These are phyloP conservation scores for Acrocalymma vagum DNA, from an alignment of 2,329 filamentous ascomycete species.

Conservation along the genomic window DNA sequence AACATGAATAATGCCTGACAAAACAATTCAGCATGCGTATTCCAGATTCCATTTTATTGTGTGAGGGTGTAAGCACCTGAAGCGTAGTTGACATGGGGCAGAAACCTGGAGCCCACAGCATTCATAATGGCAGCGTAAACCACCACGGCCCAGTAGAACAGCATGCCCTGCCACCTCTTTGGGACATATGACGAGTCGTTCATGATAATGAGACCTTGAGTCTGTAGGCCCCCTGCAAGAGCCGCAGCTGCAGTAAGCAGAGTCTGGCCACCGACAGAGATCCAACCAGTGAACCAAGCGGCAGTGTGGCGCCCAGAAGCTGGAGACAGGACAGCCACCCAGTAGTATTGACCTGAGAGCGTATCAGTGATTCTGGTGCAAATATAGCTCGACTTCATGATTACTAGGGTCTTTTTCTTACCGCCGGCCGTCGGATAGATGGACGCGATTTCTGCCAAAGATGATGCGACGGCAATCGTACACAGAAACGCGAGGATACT, in stretches of 20 bases:
- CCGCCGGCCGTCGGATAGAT: conserved; percentile 75
- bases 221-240: conserved; percentile 56
- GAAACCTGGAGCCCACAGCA: conserved; percentile 50
- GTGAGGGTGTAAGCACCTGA: conserved; percentile 10
- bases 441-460: conserved; percentile 75
- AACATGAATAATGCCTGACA: conserved; percentile 22
- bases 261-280: conserved; percentile 57
- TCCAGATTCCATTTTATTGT: conserved; percentile 11
- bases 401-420: conserved; percentile 56
- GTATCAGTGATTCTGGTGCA: not conserved
- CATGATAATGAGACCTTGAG: conserved; percentile 54
- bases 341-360: conserved; percentile 54
- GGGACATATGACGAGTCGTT: conserved; percentile 53
- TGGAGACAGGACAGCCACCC: conserved; percentile 53
- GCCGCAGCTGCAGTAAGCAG: conserved; percentile 58
- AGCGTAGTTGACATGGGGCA: conserved; percentile 50
- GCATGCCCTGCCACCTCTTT: conserved; percentile 55
- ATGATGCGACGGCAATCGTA: conserved; percentile 73
- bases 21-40: not conserved
- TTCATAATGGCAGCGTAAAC: conserved; percentile 51
- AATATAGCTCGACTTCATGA: conserved; percentile 33
- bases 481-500: conserved; percentile 55
- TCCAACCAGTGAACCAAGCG: conserved; percentile 53
- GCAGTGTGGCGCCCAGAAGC: conserved; percentile 42
- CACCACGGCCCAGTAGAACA: conserved; percentile 58